Evolutionary conservation across 768 basidiomycete genomes (phyloP).

Genomic region (Hericium erinaceus): DNA sequence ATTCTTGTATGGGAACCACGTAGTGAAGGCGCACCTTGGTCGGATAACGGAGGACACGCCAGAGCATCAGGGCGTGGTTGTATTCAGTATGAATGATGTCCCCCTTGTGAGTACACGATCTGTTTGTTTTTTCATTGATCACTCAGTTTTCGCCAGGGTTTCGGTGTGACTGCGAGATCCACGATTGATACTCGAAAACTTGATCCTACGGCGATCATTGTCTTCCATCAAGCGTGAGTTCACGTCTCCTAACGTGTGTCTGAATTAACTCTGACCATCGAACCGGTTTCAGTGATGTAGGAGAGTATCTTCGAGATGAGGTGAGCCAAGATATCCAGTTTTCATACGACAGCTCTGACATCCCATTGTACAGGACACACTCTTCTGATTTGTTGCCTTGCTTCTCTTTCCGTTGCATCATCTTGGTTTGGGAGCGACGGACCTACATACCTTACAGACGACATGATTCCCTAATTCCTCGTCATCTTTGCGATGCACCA

Average conservation of each 20-base stretch:
- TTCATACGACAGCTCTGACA: not conserved
- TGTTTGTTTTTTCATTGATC: not conserved
- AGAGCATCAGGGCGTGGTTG: constrained; percentile 96
- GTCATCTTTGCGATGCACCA: not conserved
- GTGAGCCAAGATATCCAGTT: constrained; percentile 28
- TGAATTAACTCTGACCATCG: not conserved
- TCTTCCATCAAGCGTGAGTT: constrained; percentile 93
- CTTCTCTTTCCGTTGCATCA: not conserved
- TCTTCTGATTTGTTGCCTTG: constrained; percentile 38
- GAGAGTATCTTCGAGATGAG: constrained; percentile 97
- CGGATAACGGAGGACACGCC: constrained; percentile 98
- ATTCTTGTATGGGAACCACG: constrained; percentile 97
- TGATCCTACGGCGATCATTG: constrained; percentile 94
- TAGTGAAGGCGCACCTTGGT: constrained; percentile 97
- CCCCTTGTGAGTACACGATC: constrained; percentile 51
- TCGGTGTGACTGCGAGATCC: constrained; percentile 93
- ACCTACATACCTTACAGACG: not conserved
- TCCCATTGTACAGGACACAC: constrained; percentile 49
- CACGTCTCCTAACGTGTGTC: not conserved
- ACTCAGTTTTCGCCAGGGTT: constrained; percentile 53
- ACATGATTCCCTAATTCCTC: not conserved
- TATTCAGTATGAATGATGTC: constrained; percentile 92
- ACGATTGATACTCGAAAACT: constrained; percentile 95
- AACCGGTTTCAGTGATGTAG: constrained; percentile 65
- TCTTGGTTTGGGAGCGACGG: not conserved